phyloP scores from a whole-genome alignment of 306 rosid genomes.

The Elaeagnus macrophylla region DNA sequence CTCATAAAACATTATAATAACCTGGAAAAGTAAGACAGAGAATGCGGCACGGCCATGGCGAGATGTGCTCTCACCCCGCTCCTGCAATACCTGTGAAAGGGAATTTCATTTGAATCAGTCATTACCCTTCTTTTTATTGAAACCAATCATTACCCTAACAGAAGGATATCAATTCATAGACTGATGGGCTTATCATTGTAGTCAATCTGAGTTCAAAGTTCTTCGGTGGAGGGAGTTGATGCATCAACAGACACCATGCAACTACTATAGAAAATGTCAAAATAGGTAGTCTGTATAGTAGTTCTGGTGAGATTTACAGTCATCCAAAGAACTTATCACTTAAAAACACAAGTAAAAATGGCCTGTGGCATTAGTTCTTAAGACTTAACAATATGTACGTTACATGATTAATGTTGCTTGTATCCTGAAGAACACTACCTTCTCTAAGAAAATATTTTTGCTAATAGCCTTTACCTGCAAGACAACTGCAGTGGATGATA shows the following conservation, averaged over 20 bases:
- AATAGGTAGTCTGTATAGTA: neutral
- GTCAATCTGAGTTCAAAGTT: neutral
- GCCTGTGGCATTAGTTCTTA: neutral
- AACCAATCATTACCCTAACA: conserved; percentile 1
- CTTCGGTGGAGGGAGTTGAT: neutral
- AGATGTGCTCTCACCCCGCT: conserved; percentile 99
- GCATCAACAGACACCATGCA: neutral
- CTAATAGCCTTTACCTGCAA: conserved; percentile 56
- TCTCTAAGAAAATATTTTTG: neutral
- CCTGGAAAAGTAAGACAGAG: conserved; percentile 98
- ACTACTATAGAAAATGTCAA: neutral
- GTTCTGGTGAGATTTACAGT: neutral
- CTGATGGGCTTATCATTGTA: neutral
- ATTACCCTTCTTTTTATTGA: conserved; percentile 1
- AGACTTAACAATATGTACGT: too few species aligned
- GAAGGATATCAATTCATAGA: neutral
- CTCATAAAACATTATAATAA: conserved; percentile 19
- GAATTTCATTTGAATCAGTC: conserved; percentile 12
- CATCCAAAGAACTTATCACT: neutral
- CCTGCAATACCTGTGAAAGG: conserved; percentile 87
- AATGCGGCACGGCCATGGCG: conserved; percentile 97
- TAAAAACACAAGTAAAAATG: neutral
- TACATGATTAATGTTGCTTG: too few species aligned
- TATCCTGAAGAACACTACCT: too few species aligned
- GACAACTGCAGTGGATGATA: conserved; percentile 97